Conservation (phyloP, 176 grass and related monocot species). For the Oropetium thomaeum region DNA sequence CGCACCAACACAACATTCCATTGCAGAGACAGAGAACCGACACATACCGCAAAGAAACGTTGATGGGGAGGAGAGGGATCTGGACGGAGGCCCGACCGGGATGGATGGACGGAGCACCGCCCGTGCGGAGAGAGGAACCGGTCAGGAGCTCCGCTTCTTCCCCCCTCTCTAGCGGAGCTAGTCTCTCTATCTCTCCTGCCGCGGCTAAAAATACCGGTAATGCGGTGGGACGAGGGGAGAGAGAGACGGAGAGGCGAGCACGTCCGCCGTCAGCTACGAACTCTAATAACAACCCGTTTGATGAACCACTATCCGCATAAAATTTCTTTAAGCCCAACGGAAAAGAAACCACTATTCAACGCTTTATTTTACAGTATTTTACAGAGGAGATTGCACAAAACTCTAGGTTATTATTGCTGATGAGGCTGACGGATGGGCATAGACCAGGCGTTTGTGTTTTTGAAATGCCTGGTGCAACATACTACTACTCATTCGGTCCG, state of each 20-base stretch:
- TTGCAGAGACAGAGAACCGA: neutral
- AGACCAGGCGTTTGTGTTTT: neutral
- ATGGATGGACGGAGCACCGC: slow-evolving; percentile 11
- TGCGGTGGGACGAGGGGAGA: slow-evolving; percentile 32
- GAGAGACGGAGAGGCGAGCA: slow-evolving; percentile 44
- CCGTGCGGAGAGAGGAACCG: slow-evolving; percentile 19
- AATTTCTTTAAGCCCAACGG: slow-evolving; percentile 19
- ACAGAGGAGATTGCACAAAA: neutral
- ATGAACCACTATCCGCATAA: neutral
- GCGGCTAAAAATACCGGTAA: slow-evolving; percentile 50
- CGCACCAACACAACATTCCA: slow-evolving; percentile 4
- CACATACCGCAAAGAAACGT: slow-evolving; percentile 6
- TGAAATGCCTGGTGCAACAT: neutral
- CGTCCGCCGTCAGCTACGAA: slow-evolving; percentile 45
- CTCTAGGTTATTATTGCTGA: neutral
- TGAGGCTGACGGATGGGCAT: neutral
- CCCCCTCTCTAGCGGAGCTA: too few species aligned
- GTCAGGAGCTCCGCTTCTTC: slow-evolving; percentile 9
- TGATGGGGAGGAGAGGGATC: slow-evolving; percentile 33
- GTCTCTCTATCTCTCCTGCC: neutral
- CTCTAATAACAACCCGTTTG: neutral
- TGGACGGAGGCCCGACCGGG: neutral
- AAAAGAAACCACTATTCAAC: slow-evolving; percentile 3
- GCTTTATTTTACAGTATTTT: neutral
- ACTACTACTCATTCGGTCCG: too few species aligned